Evolutionary conservation across 768 basidiomycete genomes (phyloP), one percentile per base, ranked within the genome.

Genomic region (Leccinum aurantiacum): DNA sequence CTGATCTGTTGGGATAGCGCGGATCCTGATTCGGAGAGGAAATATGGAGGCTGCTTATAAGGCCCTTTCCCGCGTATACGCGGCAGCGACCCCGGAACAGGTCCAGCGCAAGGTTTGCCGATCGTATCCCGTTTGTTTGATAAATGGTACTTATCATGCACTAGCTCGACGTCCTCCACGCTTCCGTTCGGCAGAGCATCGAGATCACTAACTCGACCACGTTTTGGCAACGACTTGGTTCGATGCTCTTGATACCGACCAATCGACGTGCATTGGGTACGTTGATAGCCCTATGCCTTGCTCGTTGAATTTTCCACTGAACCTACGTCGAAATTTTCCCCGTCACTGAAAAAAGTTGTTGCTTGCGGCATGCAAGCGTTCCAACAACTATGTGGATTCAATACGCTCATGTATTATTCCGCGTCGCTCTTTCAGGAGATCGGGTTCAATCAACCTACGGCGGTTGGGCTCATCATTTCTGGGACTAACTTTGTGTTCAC

Each of bases 331-430:
- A 29, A 13, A 17, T 2, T 10, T 7, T 19, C n/a, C 22, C 3
- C 33, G 37, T 22, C 6, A 3, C 4, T 6, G 38, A 54, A 25
- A 25, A 59, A 58, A 90, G 88, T 89, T 63, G 79, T 93, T 14
- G 88, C 83, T 10, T 90, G 89, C 68, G 91, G 88, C 48, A 84
- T 93, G 73, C 91, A 93, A 75, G 90, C 88, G 0, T 87, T 86
- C 73, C 91, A 94, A 68, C 91, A 93, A 69, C 79, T 93, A 0
- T 92, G 86, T 61, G 91, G 91, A 2, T 92, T 91, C 78, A 92
- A 93, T 67, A 90, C 91, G 0, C 80, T 91, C 59, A 85, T 86
- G 83, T 84, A 82, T 66, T 87, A 88, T 68, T 88, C 87, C 22
- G 87, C 90, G 4, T 90, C 90, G 0, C 79, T 93, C 13, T 93